Evolutionary conservation across 2,329 filamentous ascomycete genomes (phyloP), one percentile per base, ranked within the genome.

Genomic region (Hirsutella minnesotensis): DNA sequence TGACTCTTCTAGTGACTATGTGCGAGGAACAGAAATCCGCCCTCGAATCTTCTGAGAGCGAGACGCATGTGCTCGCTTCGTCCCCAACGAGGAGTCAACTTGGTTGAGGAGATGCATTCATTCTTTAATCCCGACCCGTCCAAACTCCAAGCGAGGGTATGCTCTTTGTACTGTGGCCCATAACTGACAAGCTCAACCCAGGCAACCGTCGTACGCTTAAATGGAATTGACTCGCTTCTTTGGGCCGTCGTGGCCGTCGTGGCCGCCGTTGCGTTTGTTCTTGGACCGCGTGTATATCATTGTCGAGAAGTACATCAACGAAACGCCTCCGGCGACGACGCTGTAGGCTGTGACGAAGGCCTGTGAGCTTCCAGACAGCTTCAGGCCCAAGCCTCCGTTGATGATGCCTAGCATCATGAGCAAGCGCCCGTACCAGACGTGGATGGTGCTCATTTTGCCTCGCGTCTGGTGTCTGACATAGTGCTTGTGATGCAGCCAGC

Each of bases 331-430:
- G 0, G 75, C 66, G 21, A 81, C 59, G 5, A 80, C 69, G 0
- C 68, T 59, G 56, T 81, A 83, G 0, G 70, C 72, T 39, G 75
- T 67, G 41, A 73, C 56, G 37, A 70, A 68, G 10, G 56, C 52
- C 3, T 47, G 57, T 1, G 59, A 49, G 1, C 68, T 65, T 15
- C 51, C 47, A 1, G 72, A 65, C 15, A 79, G 62, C 48, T 69
- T 47, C 22, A 83, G 60, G 3, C 79, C 79, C 4, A 83, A 57
- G 0, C 78, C 79, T 43, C 79, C 79, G 51, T 83, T 83, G 50
- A 82, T 56, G 37, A 81, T 65, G 21, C 75, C 79, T 3, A 81
- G 54, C 16, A 73, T 43, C 48, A 83, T 73, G 36, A 82, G 56
- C 2, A 62, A 51, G 16, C 79, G 70, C 12, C 79, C 79, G 51